A percentile compares a stretch with the other conserved stretches of the same genome.
phyloP scores from a whole-genome alignment of 257 asterid genomes.

The Pogostemon cablin region DNA sequence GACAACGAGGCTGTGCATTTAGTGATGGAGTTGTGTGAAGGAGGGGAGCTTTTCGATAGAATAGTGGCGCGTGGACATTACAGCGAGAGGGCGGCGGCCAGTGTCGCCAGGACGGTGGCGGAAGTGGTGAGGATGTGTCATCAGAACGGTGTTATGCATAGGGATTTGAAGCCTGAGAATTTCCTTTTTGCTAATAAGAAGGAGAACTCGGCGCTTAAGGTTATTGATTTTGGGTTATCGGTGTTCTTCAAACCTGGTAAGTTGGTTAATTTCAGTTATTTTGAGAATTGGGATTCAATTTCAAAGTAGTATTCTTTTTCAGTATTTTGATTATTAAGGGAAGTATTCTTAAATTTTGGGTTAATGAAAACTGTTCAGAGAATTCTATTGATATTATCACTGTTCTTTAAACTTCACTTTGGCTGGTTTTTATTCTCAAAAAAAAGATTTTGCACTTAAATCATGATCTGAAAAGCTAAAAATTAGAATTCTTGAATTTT shows the following conservation, averaged over 20 bases:
- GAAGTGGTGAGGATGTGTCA: constrained; percentile 88
- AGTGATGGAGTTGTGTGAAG: constrained; percentile 89
- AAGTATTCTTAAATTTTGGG: not conserved
- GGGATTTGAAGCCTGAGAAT: constrained; percentile 93
- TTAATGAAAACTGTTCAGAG: not conserved
- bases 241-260: constrained; percentile 84
- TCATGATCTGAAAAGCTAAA: not conserved
- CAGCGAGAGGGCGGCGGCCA: constrained; percentile 82
- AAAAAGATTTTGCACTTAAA: not conserved
- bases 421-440: not conserved
- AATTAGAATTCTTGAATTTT: not conserved
- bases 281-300: constrained; percentile 3
- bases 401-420: not conserved
- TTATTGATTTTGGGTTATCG: constrained; percentile 83
- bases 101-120: constrained; percentile 63
- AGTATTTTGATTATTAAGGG: not conserved
- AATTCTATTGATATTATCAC: not conserved
- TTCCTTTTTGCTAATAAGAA: constrained; percentile 78
- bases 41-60: constrained; percentile 83
- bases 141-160: constrained; percentile 77
- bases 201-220: constrained; percentile 82
- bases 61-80: constrained; percentile 90
- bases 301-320: not conserved
- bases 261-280: constrained; percentile 15
- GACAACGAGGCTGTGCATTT: constrained; percentile 79